Percentiles rank a stretch among this genome's conserved stretches.
These are phyloP conservation scores for Lachancea sp. DNA, from an alignment of 805 yeast species.

Conservation along the genomic window DNA sequence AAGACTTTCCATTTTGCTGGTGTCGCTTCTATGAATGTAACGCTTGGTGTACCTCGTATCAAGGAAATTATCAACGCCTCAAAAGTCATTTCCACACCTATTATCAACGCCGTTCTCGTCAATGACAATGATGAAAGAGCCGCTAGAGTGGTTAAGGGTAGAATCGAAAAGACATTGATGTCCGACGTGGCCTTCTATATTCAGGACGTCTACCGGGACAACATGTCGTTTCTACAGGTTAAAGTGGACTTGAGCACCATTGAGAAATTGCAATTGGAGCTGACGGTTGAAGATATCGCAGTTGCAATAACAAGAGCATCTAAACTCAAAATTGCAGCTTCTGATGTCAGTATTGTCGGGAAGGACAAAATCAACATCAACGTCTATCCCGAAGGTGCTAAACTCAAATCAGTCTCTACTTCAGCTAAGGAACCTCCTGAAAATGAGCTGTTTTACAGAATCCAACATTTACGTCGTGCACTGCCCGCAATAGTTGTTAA, in stretches of 20 bases:
- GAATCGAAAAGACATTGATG: slow-evolving; percentile 86
- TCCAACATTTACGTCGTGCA: slow-evolving; percentile 82
- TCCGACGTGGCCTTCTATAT: slow-evolving; percentile 83
- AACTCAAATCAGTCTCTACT: slow-evolving; percentile 38
- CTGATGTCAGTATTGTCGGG: slow-evolving; percentile 65
- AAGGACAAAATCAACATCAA: slow-evolving; percentile 60
- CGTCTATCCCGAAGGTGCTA: slow-evolving; percentile 42
- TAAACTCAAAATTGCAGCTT: slow-evolving; percentile 71
- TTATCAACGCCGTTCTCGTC: slow-evolving; percentile 88
- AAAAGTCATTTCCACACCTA: slow-evolving; percentile 90
- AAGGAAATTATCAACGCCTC: slow-evolving; percentile 98
- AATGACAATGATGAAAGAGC: slow-evolving; percentile 94
- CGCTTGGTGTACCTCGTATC: slow-evolving; percentile 98
- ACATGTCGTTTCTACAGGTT: slow-evolving; percentile 69
- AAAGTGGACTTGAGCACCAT: slow-evolving; percentile 79
- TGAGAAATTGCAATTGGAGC: slow-evolving; percentile 82
- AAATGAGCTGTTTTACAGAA: slow-evolving; percentile 68
- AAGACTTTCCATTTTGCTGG: slow-evolving; percentile 99
- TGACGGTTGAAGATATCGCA: slow-evolving; percentile 80
- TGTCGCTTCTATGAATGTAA: slow-evolving; percentile 98
- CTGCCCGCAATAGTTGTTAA: slow-evolving; percentile 86
- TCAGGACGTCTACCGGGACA: slow-evolving; percentile 87
- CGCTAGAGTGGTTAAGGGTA: slow-evolving; percentile 96
- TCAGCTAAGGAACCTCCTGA: slow-evolving; percentile 36
- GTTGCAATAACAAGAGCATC: slow-evolving; percentile 78